A percentile compares a stretch with the other conserved stretches of the same genome.
Evolutionary conservation across 768 basidiomycete genomes (phyloP).

Genomic region (Panaeolus papilionaceus): DNA sequence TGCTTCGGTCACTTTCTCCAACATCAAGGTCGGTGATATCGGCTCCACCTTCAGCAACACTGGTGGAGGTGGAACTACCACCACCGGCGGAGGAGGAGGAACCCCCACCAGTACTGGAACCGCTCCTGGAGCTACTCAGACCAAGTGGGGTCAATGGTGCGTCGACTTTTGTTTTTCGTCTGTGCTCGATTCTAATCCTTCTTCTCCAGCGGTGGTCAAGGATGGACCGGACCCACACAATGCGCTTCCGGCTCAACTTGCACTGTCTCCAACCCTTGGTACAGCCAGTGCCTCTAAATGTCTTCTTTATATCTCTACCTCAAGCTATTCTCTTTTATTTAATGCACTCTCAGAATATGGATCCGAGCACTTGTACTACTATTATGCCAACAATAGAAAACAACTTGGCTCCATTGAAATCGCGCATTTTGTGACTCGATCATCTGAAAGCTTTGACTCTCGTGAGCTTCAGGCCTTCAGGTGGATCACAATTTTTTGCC

Average conservation of each 20-base stretch:
- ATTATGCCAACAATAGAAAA: background rate
- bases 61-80: constrained; percentile 26
- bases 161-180: constrained; percentile 17
- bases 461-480: too few species aligned
- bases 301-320: background rate
- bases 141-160: constrained; percentile 45
- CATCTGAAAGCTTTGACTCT: too few species aligned
- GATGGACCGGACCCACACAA: constrained; percentile 37
- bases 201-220: constrained; percentile 33
- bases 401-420: background rate
- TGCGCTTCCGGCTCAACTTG: constrained; percentile 38
- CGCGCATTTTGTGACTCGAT: too few species aligned
- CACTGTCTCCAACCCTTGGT: constrained; percentile 33
- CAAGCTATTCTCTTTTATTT: background rate
- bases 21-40: constrained; percentile 18
- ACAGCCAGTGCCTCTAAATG: constrained; percentile 40
- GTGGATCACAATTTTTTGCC: too few species aligned
- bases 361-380: background rate
- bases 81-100: constrained; percentile 23
- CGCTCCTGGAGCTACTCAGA: constrained; percentile 37
- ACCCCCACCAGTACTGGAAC: constrained; percentile 28
- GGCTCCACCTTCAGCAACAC: constrained; percentile 15
- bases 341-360: background rate
- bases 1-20: constrained; percentile 8
- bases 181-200: background rate